These are phyloP conservation scores for Penicillium turbatum DNA, from an alignment of 495 filamentous ascomycete genomes.

Conservation along the genomic window DNA sequence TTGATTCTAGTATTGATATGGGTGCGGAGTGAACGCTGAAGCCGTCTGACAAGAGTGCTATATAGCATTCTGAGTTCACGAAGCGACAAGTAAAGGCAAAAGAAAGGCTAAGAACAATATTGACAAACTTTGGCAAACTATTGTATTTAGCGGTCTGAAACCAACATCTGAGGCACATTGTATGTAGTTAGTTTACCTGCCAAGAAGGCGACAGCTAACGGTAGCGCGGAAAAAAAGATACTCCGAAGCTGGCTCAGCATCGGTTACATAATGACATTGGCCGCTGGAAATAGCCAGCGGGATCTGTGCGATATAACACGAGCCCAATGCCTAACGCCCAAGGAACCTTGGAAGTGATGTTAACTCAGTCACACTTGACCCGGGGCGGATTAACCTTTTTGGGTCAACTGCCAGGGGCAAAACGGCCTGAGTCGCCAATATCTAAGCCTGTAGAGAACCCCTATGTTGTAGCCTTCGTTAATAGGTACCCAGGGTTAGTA, in stretches of 20 bases:
- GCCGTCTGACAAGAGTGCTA: too few species aligned
- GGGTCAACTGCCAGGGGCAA: slow-evolving; percentile 6
- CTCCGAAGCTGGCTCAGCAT: not conserved
- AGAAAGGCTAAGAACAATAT: too few species aligned
- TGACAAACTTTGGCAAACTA: too few species aligned
- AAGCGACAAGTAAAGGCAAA: not conserved
- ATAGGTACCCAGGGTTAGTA: too few species aligned
- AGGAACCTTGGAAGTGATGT: not conserved
- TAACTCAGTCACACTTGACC: slow-evolving; percentile 5
- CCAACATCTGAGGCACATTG: too few species aligned
- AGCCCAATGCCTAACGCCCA: not conserved
- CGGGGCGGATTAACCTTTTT: slow-evolving; percentile 3
- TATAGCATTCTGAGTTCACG: too few species aligned
- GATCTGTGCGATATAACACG: not conserved
- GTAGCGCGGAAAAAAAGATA: not conserved
- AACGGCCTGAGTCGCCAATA: not conserved
- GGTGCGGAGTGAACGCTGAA: not conserved
- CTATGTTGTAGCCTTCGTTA: too few species aligned
- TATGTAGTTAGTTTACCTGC: too few species aligned
- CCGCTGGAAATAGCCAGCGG: not conserved
- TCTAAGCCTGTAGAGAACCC: not conserved
- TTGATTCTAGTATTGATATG: not conserved
- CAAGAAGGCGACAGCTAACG: too few species aligned
- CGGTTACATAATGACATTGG: too few species aligned
- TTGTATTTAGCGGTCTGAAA: too few species aligned